Evolutionary conservation across 2,329 filamentous ascomycete species (phyloP).

Genomic region (Neonectria coccinea): DNA sequence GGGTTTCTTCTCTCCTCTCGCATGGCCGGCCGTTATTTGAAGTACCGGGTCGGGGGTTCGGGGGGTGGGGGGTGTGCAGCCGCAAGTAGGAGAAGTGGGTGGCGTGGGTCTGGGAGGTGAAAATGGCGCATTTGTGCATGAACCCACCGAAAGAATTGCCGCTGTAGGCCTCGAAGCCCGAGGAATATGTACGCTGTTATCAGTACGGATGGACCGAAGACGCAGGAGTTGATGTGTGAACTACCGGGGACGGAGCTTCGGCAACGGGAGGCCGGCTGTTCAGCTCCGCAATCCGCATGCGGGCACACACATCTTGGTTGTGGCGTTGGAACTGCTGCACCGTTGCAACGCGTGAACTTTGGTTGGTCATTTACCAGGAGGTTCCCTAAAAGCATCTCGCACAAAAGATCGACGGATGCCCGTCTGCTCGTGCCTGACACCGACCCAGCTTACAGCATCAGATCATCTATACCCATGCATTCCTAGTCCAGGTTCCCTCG

Average conservation of each 20-base stretch:
- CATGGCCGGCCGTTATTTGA: slow-evolving; percentile 7
- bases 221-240: background rate
- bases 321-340: background rate
- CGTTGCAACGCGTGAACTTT: background rate
- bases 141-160: background rate
- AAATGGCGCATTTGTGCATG: background rate
- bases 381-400: too few species aligned
- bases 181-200: background rate
- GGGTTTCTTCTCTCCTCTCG: background rate
- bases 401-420: too few species aligned
- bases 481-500: background rate
- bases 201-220: background rate
- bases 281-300: background rate
- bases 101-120: background rate
- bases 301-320: background rate
- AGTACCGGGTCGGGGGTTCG: slow-evolving; percentile 24
- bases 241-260: background rate
- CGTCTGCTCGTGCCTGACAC: too few species aligned
- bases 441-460: background rate
- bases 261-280: background rate
- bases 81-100: background rate
- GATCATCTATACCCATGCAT: background rate
- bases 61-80: slow-evolving; percentile 17
- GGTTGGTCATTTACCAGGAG: too few species aligned
- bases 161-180: background rate